phyloP scores from a whole-genome alignment of 225 moss, liverwort and hornwort species.

The Physcomitrium patens region DNA sequence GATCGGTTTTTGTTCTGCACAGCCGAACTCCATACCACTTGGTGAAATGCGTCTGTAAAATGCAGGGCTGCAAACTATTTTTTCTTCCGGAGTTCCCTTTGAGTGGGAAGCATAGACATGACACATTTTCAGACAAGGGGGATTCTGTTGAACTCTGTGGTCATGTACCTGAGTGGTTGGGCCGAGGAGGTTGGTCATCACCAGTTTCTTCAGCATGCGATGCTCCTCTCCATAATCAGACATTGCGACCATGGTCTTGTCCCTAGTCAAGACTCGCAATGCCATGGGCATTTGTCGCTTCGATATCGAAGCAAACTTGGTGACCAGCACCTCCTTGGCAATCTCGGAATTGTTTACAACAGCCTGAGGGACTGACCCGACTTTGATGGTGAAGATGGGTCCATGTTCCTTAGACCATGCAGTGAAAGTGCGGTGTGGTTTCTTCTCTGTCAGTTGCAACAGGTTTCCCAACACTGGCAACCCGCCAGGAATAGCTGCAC shows the following conservation, averaged over 20 bases:
- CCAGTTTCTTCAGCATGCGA: conserved; percentile 59
- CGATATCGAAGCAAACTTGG: conserved; percentile 56
- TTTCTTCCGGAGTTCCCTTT: too few relatives aligned
- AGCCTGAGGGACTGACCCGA: conserved; percentile 47
- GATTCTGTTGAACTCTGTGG: neutral
- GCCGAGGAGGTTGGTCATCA: conserved; percentile 47
- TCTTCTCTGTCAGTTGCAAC: conserved; percentile 64
- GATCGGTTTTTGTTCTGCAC: conserved; percentile 46
- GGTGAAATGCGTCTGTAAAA: too few relatives aligned
- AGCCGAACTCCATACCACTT: neutral
- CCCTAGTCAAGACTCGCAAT: conserved; percentile 47
- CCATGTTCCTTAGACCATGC: conserved; percentile 55
- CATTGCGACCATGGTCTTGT: conserved; percentile 71
- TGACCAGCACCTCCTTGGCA: conserved; percentile 72
- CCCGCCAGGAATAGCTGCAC: conserved; percentile 56
- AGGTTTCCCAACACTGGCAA: conserved; percentile 64
- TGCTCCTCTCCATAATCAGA: conserved; percentile 70
- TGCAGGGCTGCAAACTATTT: too few relatives aligned
- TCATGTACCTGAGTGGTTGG: conserved; percentile 47
- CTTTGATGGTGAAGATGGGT: conserved; percentile 58
- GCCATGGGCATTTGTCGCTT: conserved; percentile 49
- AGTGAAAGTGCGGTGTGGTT: conserved; percentile 62
- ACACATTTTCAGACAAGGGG: too few relatives aligned
- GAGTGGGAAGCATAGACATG: too few relatives aligned
- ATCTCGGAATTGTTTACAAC: conserved; percentile 59